phyloP scores from a whole-genome alignment of 1,284 basidiomycete species.

The Psilocybe mexicana region DNA sequence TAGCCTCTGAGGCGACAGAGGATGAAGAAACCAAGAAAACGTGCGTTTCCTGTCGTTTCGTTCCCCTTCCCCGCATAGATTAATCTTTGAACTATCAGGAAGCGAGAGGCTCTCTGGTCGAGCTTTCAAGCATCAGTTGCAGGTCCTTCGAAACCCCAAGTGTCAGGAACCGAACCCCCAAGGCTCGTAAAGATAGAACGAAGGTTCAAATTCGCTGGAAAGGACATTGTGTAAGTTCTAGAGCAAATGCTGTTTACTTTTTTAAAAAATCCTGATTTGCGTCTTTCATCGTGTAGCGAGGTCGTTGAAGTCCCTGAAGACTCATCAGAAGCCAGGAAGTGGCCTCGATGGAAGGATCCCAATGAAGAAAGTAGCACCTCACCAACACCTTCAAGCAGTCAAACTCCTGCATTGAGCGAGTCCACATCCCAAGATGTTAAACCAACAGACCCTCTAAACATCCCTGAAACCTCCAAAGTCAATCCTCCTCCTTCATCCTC shows the following conservation, averaged over 20 bases:
- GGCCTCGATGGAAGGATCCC: conserved; percentile 55
- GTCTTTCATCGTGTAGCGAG: conserved; percentile 48
- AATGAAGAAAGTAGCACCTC: not conserved
- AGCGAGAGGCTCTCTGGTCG: conserved; percentile 57
- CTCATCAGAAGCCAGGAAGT: conserved; percentile 72
- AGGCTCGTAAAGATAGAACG: conserved; percentile 66
- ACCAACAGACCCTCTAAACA: conserved; percentile 3
- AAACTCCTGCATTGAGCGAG: conserved; percentile 8
- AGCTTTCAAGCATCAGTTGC: conserved; percentile 57
- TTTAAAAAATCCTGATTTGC: conserved; percentile 8
- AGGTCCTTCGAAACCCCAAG: conserved; percentile 9
- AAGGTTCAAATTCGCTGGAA: conserved; percentile 71
- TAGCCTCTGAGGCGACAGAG: conserved; percentile 27
- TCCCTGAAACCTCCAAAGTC: conserved; percentile 9
- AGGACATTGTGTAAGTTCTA: conserved; percentile 62
- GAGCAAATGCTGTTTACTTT: not conserved
- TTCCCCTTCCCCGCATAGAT: not conserved
- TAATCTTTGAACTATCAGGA: conserved; percentile 30
- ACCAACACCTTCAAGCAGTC: not conserved
- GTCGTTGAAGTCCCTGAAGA: conserved; percentile 69
- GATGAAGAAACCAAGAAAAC: conserved; percentile 44
- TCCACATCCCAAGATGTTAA: conserved; percentile 10
- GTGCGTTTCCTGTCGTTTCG: conserved; percentile 29
- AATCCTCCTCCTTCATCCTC: not conserved
- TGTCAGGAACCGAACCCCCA: conserved; percentile 19